Evolutionary conservation across 2,329 filamentous ascomycete genomes (phyloP), one percentile per base, ranked within the genome.

Genomic region (Cercospora zeina): DNA sequence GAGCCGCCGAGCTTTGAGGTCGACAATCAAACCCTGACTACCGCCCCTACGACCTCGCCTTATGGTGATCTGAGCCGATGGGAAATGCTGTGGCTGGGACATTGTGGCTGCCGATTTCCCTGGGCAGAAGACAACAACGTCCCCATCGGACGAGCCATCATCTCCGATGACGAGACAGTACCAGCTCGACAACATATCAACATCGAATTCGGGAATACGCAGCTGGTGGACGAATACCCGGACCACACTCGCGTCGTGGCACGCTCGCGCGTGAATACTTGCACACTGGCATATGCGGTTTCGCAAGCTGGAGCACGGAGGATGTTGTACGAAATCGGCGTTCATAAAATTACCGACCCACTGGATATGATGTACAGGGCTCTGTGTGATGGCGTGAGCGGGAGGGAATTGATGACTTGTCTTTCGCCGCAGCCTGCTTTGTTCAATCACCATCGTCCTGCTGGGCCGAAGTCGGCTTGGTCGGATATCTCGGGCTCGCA

Each of bases 311-410:
- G 42, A 47, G 42, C 42, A 47, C 42, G 21, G 0, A 47, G 4
- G 21, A 47, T 47, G 21, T 8, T 47, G 42, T 47, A 47, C 2
- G 42, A 47, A 10, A 24, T 47, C 2, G 42, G 42, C 2, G 11
- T 47, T 24, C 21, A 24, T 19, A 47, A 27, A 11, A 14, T 47
- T 10, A 47, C 42, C 4, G 42, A 47, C 19, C 42, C 42, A 24
- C 42, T 47, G 21, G 42, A 47, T 9, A 47, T 47, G 42, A 47
- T 47, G 42, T 47, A 47, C 42, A 47, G 42, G 14, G 42, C 42
- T 8, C 42, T 47, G 8, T 47, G 42, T 8, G 42, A 47, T 13
- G 42, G 42, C 19, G 19, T 24, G 10, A 24, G 42, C 24, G 42
- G 42, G 6, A 47, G 42, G 7, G 19, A 47, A 2, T 4, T 47